These are phyloP conservation scores for Naganishia vaughanmartiniae DNA, from an alignment of 768 basidiomycete genomes.

Conservation along the genomic window DNA sequence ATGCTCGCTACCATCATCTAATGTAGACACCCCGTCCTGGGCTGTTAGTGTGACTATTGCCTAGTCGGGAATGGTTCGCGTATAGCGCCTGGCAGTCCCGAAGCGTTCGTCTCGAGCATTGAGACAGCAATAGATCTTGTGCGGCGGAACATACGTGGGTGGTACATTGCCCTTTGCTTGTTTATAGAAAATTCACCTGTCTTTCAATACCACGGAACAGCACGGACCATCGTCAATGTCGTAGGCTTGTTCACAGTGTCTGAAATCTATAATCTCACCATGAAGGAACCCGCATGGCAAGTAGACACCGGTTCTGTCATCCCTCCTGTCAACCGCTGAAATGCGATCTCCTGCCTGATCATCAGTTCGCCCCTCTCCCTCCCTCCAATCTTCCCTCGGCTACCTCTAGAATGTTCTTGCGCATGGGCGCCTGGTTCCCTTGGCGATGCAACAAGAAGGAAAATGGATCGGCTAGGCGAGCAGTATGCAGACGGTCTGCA, in stretches of 20 bases:
- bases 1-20: not conserved
- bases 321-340: not conserved
- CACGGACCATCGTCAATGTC: constrained; percentile 14
- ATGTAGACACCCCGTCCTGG: not conserved
- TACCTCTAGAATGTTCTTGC: constrained; percentile 46
- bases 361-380: constrained; percentile 34
- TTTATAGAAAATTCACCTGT: not conserved
- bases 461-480: constrained; percentile 45
- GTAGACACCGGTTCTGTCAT: not conserved
- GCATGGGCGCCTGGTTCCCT: constrained; percentile 44
- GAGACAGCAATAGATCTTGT: constrained; percentile 40
- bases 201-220: constrained; percentile 21
- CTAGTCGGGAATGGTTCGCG: constrained; percentile 36
- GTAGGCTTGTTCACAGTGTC: constrained; percentile 45
- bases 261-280: constrained; percentile 42
- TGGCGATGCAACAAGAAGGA: constrained; percentile 42
- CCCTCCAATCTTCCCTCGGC: constrained; percentile 39
- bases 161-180: not conserved
- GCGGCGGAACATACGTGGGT: constrained; percentile 39
- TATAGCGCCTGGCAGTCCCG: constrained; percentile 33
- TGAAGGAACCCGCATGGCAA: constrained; percentile 39
- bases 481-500: constrained; percentile 43
- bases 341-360: not conserved
- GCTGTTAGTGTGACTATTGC: constrained; percentile 45
- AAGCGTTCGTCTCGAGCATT: constrained; percentile 41